Evolutionary conservation across 2,329 filamentous ascomycete species (phyloP).

Genomic region (Allantophomopsis lycopodina): DNA sequence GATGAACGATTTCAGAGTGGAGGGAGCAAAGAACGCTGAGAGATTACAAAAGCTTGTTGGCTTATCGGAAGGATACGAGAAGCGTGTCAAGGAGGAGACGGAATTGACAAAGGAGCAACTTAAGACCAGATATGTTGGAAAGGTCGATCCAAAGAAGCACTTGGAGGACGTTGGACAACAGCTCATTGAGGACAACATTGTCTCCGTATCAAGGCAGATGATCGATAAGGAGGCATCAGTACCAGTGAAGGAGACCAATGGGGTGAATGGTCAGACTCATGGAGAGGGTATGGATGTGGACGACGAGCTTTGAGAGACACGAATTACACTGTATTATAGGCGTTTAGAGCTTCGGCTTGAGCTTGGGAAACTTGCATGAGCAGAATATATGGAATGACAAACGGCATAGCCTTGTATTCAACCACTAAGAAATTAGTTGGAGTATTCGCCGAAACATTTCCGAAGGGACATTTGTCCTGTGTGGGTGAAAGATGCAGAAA

Average conservation of each 20-base stretch:
- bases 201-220: constrained; percentile 96
- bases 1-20: constrained; percentile 88
- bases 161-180: constrained; percentile 92
- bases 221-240: constrained; percentile 98
- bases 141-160: constrained; percentile 98
- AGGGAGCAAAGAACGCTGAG: constrained; percentile 77
- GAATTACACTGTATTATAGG: constrained; percentile 20
- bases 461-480: too few relatives aligned
- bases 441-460: too few relatives aligned
- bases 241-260: constrained; percentile 50
- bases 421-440: too few relatives aligned
- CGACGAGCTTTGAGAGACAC: constrained; percentile 24
- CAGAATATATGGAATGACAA: too few relatives aligned
- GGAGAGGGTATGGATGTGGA: constrained; percentile 17
- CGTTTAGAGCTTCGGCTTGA: constrained; percentile 8
- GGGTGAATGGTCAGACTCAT: constrained; percentile 27
- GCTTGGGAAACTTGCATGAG: too few relatives aligned
- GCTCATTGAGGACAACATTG: constrained; percentile 98
- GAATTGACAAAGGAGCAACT: constrained; percentile 94
- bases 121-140: constrained; percentile 97
- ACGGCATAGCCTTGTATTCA: too few relatives aligned
- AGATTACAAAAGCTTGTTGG: constrained; percentile 76
- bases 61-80: constrained; percentile 92
- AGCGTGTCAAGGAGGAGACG: constrained; percentile 96
- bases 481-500: too few relatives aligned